phyloP scores from a whole-genome alignment of 805 yeast genomes.

The Candida suzukii region DNA sequence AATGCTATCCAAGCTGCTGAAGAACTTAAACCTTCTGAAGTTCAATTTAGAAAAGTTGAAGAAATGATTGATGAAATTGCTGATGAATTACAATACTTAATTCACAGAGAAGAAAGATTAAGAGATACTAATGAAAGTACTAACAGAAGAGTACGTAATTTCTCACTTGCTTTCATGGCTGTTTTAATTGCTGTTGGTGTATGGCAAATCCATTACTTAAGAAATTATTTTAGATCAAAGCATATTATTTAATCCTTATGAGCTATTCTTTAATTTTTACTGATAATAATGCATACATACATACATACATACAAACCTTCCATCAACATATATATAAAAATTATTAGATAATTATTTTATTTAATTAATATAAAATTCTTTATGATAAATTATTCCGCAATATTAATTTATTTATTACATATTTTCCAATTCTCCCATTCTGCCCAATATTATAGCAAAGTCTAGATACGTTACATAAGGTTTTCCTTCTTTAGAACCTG shows the following conservation, averaged over 20 bases:
- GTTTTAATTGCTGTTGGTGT: slow-evolving; percentile 73
- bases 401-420: neutral
- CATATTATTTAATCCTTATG: slow-evolving; percentile 52
- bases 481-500: slow-evolving; percentile 32
- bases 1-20: slow-evolving; percentile 88
- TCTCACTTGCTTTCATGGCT: slow-evolving; percentile 62
- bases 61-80: slow-evolving; percentile 79
- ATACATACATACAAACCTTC: too few species aligned
- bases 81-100: slow-evolving; percentile 75
- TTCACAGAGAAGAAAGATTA: slow-evolving; percentile 81
- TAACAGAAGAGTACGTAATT: slow-evolving; percentile 84
- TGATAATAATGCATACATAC: too few species aligned
- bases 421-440: slow-evolving; percentile 32
- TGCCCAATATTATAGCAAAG: slow-evolving; percentile 42
- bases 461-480: slow-evolving; percentile 33
- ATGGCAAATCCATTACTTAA: slow-evolving; percentile 90
- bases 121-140: slow-evolving; percentile 98
- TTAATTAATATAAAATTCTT: neutral
- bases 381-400: neutral
- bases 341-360: too few species aligned
- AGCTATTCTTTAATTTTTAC: too few species aligned
- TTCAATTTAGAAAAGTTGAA: slow-evolving; percentile 80
- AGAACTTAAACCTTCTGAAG: slow-evolving; percentile 87
- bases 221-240: slow-evolving; percentile 85
- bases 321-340: too few species aligned